Evolutionary conservation across 2,329 filamentous ascomycete genomes (phyloP), one percentile per base, ranked within the genome.

Genomic region (Aspergillus japonicus): DNA sequence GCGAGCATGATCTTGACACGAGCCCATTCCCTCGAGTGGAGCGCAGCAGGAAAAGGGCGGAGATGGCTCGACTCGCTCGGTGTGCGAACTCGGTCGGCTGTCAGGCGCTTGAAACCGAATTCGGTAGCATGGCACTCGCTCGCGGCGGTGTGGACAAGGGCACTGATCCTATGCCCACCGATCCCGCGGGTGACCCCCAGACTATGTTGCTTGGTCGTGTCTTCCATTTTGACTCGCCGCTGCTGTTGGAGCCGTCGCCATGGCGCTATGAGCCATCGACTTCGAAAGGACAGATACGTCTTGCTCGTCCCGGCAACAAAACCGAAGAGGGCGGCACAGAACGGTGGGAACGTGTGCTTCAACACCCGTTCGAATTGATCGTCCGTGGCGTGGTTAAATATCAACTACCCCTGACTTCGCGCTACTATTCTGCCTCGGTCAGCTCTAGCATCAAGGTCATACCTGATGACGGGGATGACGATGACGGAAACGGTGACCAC

Each of bases 191-290:
- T 19, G 84, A 87, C 62, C 76, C 89, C 7, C 91, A 92, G 50
- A 96, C 93, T 58, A 92, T 98, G 85, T 83, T 96, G 35, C 86
- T 99, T n/a, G 95, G 95, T 31, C 90, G 90, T 39, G 91, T 98
- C 42, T 88, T 88, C 62, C 84, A 87, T 63, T 95, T 98, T 68
- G 92, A 97, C 73, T 96, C 91, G 56, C 89, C 92, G 0, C 81
- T 99, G 39, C 89, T 86, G 4, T 98, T 98, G 68, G 93, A 96
- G 62, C 90, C 92, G 4, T 94, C 92, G 0, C 92, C 96, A 29
- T 89, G 97, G 78, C 88, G 91, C 63, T 87, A 89, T 65, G 83
- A 86, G 29, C 78, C 83, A 12, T 90, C 89, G 16, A 85, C 83
- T 19, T 95, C 92, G 0, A 86, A 89, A 5, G 94, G 92, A 31